Evolutionary conservation across 352 stramenopile genomes (phyloP).

Genomic region (Blastocystis sp.): DNA sequence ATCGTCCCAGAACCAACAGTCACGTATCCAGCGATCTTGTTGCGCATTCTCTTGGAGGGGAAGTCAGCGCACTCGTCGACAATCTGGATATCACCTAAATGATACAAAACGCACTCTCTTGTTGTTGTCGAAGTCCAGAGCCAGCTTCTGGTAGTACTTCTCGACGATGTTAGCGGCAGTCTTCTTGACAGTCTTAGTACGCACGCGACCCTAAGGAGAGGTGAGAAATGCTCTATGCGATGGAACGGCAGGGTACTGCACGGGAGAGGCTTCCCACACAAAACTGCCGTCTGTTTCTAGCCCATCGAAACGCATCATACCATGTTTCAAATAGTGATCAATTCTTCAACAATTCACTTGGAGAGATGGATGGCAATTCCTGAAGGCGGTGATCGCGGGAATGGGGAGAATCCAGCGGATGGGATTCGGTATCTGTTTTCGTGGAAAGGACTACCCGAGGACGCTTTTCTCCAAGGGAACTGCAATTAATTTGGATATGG

Average conservation of each 20-base stretch:
- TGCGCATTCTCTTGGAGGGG: conserved; percentile 98
- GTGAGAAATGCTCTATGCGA: not conserved
- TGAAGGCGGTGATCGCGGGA: not conserved
- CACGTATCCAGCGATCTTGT: conserved; percentile 99
- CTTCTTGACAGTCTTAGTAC: conserved; percentile 99
- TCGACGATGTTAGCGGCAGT: conserved; percentile 98
- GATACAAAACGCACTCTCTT: conserved; percentile 74
- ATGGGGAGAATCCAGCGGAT: not conserved
- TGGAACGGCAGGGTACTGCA: not conserved
- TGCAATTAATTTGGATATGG: too few relatives aligned
- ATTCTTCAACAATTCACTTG: not conserved
- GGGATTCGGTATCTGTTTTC: not conserved
- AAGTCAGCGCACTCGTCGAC: conserved; percentile 89
- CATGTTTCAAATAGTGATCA: not conserved
- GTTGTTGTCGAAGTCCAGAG: conserved; percentile 99
- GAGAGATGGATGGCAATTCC: not conserved
- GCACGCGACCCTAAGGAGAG: conserved; percentile 73
- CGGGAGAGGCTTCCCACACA: not conserved
- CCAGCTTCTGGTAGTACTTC: conserved; percentile 98
- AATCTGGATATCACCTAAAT: conserved; percentile 62
- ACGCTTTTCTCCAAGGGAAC: too few relatives aligned
- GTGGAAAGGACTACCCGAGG: too few relatives aligned
- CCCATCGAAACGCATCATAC: not conserved
- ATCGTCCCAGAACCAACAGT: conserved; percentile 63
- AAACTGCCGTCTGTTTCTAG: not conserved